Percentiles rank a stretch among this genome's conserved stretches.
These are phyloP conservation scores for Pseudonitzschia delicatissima DNA, from an alignment of 108 stramenopile genomes.

Conservation along the genomic window DNA sequence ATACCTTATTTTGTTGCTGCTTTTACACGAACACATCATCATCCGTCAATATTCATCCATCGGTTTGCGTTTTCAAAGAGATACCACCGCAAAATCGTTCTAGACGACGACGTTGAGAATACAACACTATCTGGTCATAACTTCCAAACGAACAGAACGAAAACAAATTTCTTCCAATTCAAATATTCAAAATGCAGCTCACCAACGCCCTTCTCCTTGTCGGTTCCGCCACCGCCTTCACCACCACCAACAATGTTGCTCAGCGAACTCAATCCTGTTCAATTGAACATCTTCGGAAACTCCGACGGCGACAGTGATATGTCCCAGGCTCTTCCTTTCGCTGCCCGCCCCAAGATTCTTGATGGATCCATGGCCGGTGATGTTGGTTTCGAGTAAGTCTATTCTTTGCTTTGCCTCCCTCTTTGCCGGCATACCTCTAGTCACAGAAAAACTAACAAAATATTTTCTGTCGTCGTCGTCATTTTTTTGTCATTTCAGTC, in stretches of 20 bases:
- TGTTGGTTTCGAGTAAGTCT: conserved; percentile 78
- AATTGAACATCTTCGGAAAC: conserved; percentile 13
- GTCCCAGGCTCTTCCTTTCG: conserved; percentile 77
- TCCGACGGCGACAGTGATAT: conserved; percentile 37
- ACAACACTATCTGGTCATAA: conserved; percentile 1
- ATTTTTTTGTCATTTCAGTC: conserved; percentile 32
- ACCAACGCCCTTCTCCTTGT: conserved; percentile 19
- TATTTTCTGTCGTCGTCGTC: background rate
- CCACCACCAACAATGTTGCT: conserved; percentile 5
- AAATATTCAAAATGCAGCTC: conserved; percentile 33
- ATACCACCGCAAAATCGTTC: too few species aligned
- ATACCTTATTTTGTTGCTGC: too few species aligned
- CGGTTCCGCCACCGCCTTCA: conserved; percentile 21
- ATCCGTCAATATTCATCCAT: too few species aligned
- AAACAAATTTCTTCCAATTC: background rate
- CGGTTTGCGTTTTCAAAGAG: too few species aligned
- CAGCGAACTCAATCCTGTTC: conserved; percentile 4
- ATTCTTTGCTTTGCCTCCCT: too few species aligned
- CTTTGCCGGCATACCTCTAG: background rate
- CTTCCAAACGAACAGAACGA: background rate
- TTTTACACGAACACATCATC: too few species aligned
- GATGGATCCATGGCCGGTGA: conserved; percentile 77
- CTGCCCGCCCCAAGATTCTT: conserved; percentile 66
- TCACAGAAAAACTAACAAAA: background rate
- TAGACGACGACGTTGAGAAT: too few species aligned